Conservation (phyloP, 2,329 filamentous ascomycete genomes). For the Fusarium graminum region DNA sequence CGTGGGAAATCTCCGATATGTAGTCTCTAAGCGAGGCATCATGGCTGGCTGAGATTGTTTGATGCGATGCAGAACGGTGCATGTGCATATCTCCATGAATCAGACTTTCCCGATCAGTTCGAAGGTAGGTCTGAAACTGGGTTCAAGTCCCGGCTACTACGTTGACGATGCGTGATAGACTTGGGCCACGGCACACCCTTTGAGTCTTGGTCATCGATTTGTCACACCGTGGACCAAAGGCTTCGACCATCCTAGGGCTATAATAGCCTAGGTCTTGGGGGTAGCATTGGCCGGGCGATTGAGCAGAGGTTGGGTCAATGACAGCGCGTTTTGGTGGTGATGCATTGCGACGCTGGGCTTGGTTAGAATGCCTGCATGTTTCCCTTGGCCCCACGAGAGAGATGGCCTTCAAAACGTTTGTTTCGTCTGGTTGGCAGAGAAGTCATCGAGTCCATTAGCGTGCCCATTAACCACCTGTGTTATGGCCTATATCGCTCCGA, state of each 20-base stretch:
- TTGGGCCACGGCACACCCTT: constrained; percentile 23
- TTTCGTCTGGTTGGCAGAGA: constrained; percentile 48
- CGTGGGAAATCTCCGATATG: constrained; percentile 49
- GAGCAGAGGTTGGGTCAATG: constrained; percentile 35
- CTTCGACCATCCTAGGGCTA: constrained; percentile 38
- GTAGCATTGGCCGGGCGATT: constrained; percentile 44
- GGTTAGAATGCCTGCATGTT: constrained; percentile 36
- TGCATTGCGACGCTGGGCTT: constrained; percentile 47
- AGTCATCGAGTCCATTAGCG: constrained; percentile 38
- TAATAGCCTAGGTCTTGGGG: constrained; percentile 34
- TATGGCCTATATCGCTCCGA: constrained; percentile 47
- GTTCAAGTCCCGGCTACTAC: constrained; percentile 37
- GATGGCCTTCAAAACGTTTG: constrained; percentile 41
- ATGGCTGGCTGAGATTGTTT: constrained; percentile 31
- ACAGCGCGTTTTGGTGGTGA: constrained; percentile 35
- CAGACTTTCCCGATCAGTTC: constrained; percentile 41
- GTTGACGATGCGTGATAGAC: constrained; percentile 41
- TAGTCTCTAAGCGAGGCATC: constrained; percentile 44
- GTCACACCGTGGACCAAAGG: constrained; percentile 38
- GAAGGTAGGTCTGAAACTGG: constrained; percentile 38
- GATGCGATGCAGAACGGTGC: constrained; percentile 29
- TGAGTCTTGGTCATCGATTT: constrained; percentile 47
- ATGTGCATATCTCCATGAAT: constrained; percentile 10
- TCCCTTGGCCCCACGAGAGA: constrained; percentile 38
- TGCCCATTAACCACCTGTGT: constrained; percentile 46